Percentiles rank a stretch among this genome's conserved stretches.
phyloP scores from a whole-genome alignment of 331 rosid genomes.

The Stylosanthes scabra region DNA sequence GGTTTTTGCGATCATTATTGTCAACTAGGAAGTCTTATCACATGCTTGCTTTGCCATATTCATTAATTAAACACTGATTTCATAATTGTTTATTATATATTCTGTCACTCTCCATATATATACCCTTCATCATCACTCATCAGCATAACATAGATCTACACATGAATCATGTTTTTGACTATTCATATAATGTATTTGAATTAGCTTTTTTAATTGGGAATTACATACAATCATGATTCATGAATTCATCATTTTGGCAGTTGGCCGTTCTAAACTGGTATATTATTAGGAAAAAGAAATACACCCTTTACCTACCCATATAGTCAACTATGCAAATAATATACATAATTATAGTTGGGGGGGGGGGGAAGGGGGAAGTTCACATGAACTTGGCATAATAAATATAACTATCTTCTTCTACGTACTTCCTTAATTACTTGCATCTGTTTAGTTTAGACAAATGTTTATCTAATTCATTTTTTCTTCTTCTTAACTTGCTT shows the following conservation, averaged over 20 bases:
- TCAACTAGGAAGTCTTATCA: background rate
- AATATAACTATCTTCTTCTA: constrained; percentile 11
- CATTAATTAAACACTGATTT: background rate
- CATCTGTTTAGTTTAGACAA: background rate
- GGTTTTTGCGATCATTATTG: constrained; percentile 1
- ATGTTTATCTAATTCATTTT: background rate
- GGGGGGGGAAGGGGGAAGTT: too few species aligned
- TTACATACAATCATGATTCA: background rate
- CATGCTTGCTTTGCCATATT: constrained; percentile 32
- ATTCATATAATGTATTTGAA: too few species aligned
- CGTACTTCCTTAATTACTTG: background rate
- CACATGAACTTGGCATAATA: background rate
- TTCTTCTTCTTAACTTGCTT: too few species aligned
- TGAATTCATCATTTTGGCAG: constrained; percentile 31
- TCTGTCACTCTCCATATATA: background rate
- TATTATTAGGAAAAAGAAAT: background rate
- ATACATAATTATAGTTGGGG: too few species aligned
- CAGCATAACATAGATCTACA: background rate
- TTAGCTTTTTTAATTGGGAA: too few species aligned
- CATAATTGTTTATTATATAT: background rate
- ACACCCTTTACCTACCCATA: background rate
- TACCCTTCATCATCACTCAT: background rate
- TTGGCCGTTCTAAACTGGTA: constrained; percentile 16
- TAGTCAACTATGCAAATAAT: constrained; percentile 22
- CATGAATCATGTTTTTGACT: constrained; percentile 14